These are phyloP conservation scores for Cercospora zeina DNA, from an alignment of 2,329 filamentous ascomycete genomes.

Conservation along the genomic window DNA sequence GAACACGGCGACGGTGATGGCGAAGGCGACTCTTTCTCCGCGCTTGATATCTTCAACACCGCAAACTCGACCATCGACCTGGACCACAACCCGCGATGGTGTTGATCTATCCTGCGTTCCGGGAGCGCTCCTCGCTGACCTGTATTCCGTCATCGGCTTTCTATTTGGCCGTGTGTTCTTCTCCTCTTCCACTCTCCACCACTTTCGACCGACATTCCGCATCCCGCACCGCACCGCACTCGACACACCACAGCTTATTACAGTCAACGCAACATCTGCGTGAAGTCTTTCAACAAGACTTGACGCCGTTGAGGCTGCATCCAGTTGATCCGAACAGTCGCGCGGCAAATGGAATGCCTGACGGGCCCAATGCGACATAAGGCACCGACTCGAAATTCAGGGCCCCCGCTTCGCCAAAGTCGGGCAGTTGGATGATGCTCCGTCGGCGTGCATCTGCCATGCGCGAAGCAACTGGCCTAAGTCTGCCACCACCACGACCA, in stretches of 20 bases:
- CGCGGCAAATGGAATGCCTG: conserved; percentile 1
- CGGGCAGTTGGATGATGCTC: conserved; percentile 9
- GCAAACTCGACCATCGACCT: neutral
- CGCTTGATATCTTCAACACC: neutral
- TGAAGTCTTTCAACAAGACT: conserved; percentile 6
- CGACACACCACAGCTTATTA: neutral
- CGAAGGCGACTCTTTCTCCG: neutral
- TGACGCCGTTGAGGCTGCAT: neutral
- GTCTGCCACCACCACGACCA: neutral
- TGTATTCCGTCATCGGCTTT: conserved; percentile 4
- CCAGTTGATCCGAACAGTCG: neutral
- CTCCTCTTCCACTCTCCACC: neutral
- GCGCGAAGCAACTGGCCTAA: neutral
- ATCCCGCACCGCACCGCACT: neutral
- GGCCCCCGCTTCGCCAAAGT: conserved; percentile 9
- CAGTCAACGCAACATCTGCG: neutral
- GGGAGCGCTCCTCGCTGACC: neutral
- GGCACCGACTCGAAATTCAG: conserved; percentile 6
- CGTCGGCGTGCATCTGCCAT: conserved; percentile 5
- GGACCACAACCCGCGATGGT: neutral
- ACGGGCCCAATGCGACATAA: neutral
- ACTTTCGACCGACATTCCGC: neutral
- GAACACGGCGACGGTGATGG: neutral
- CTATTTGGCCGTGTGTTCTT: neutral
- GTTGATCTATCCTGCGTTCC: neutral